These are phyloP conservation scores for Phytophthora sp. DNA, from an alignment of 352 stramenopile species.

Conservation along the genomic window DNA sequence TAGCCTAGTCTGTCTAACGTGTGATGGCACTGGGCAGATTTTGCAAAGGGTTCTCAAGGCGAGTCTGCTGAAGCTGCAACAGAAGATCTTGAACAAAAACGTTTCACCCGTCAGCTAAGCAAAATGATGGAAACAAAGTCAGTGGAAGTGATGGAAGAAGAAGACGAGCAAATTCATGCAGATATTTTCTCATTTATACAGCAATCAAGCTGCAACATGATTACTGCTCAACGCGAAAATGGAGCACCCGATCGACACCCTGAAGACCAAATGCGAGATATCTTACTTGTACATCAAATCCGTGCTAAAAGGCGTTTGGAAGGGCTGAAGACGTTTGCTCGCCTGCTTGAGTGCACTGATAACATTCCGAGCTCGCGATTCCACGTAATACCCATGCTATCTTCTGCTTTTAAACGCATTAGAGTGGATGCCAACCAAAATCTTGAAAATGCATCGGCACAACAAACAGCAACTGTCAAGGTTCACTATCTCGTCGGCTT, in stretches of 20 bases:
- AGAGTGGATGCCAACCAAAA: constrained; percentile 2
- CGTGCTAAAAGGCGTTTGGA: constrained; percentile 56
- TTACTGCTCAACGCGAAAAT: constrained; percentile 4
- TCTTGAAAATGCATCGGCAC: neutral
- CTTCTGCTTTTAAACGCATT: constrained; percentile 74
- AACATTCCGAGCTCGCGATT: constrained; percentile 68
- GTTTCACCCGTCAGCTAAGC: constrained; percentile 63
- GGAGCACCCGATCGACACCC: constrained; percentile 14
- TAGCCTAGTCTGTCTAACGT: no score
- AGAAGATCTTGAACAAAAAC: constrained; percentile 34
- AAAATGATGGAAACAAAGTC: constrained; percentile 78
- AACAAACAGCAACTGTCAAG: constrained; percentile 50
- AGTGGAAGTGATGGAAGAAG: constrained; percentile 78
- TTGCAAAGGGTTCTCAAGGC: constrained; percentile 21
- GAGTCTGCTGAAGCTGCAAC: neutral
- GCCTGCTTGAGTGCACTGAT: constrained; percentile 53
- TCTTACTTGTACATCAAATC: constrained; percentile 58
- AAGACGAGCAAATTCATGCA: constrained; percentile 82
- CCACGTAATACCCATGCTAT: constrained; percentile 78
- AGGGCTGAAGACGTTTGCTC: constrained; percentile 72
- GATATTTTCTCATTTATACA: constrained; percentile 88
- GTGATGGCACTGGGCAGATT: no score
- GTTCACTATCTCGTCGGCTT: constrained; percentile 79
- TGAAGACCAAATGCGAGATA: constrained; percentile 53
- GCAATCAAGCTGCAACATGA: constrained; percentile 37